Evolutionary conservation across 1,139 yeast species (phyloP), one percentile per base, ranked within the genome.

Genomic region (Suhomyces terraborum): DNA sequence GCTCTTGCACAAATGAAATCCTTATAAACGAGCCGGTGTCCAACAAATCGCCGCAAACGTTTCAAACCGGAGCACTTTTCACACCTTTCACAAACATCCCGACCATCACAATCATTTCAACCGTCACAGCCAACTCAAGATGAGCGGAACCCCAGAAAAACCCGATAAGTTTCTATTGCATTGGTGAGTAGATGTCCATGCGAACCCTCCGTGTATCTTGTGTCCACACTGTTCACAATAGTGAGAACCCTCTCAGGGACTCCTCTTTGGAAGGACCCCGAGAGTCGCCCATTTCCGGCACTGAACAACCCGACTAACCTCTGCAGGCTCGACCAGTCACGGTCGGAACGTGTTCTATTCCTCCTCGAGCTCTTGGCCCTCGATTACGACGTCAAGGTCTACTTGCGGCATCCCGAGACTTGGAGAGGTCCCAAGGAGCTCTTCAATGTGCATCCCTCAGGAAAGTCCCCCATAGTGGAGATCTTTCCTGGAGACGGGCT

Each of bases 261-360:
- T n/a, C n/a, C n/a, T n/a, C n/a, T n/a, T n/a, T n/a, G n/a, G n/a
- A n/a, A n/a, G n/a, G n/a, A n/a, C n/a, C n/a, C n/a, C n/a, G n/a
- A n/a, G n/a, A n/a, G n/a, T n/a, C n/a, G n/a, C 25, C 25, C 12
- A 6, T 28, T 18, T 28, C 22, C 3, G 6, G 16, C 17, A 8
- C 10, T 10, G 13, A 3, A 9, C 21, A 3, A 13, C 19, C 23
- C n/a, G 32, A 38, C 50, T 45, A 42, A 45, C 48, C 10, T n/a
- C n/a, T n/a, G 4, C 21, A 53, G 79, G 77, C 69, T 80, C 46
- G 72, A 75, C 49, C 66, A 72, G 27, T 78, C 84, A 8, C 66
- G 86, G 43, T 65, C 84, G 3, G 74, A 71, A 41, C 64, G 85
- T 41, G 66, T 79, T 13, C 53, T 75, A 31, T 80, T 84, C 82